Conservation (phyloP, 441 rosid genomes). For the Corymbia calophylla region DNA sequence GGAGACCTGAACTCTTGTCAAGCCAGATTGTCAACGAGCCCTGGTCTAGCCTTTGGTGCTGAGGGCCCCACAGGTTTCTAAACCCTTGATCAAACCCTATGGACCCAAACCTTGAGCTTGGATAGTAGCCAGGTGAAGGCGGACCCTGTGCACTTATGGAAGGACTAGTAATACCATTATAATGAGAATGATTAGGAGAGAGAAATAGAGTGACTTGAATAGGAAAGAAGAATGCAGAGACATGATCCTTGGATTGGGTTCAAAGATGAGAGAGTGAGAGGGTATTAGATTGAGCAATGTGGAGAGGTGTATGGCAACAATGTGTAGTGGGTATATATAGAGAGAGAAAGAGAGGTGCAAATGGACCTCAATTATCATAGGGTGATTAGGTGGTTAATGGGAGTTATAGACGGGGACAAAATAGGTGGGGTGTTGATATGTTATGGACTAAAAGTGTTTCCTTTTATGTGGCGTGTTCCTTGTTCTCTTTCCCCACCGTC, state of each 20-base stretch:
- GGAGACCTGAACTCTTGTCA: background rate
- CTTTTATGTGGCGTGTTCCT: background rate
- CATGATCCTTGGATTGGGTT: background rate
- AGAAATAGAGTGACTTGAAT: background rate
- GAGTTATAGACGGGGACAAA: background rate
- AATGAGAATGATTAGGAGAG: background rate
- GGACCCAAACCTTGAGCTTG: constrained; percentile 1
- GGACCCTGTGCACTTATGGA: background rate
- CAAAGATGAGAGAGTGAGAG: background rate
- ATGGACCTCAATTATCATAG: background rate
- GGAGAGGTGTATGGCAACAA: background rate
- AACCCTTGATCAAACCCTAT: constrained; percentile 1
- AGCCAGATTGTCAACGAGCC: constrained; percentile 8
- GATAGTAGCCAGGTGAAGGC: constrained; percentile 10
- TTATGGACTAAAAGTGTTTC: background rate
- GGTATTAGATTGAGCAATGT: background rate
- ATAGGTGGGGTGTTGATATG: background rate
- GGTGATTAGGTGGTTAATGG: background rate
- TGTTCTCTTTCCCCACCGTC: background rate
- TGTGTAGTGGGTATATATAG: background rate
- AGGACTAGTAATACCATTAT: background rate
- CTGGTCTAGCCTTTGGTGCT: constrained; percentile 1
- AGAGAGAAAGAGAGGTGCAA: background rate
- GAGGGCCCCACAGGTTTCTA: constrained; percentile 7
- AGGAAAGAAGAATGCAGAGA: background rate